A percentile compares a stretch with the other conserved stretches of the same genome.
phyloP scores from a whole-genome alignment of 352 stramenopile species.

The Pythium diclinum region DNA sequence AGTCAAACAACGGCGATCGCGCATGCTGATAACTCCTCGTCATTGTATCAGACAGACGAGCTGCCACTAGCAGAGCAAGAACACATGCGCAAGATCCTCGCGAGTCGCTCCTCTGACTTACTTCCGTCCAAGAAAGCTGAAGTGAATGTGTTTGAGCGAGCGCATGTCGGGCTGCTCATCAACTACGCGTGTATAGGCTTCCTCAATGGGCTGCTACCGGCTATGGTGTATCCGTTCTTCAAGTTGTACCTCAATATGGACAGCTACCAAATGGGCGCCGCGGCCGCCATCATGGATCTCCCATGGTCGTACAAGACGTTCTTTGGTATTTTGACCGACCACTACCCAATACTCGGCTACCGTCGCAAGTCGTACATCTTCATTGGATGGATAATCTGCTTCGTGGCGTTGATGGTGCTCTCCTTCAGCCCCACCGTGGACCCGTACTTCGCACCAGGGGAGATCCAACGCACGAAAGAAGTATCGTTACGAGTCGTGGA shows the following conservation, averaged over 20 bases:
- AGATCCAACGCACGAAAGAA: slow-evolving; percentile 59
- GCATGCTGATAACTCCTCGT: slow-evolving; percentile 2
- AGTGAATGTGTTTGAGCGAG: slow-evolving; percentile 37
- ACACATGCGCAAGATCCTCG: slow-evolving; percentile 37
- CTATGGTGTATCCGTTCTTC: slow-evolving; percentile 72
- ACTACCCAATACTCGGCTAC: slow-evolving; percentile 58
- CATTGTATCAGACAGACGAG: slow-evolving; percentile 4
- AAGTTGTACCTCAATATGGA: slow-evolving; percentile 80
- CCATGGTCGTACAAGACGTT: slow-evolving; percentile 81
- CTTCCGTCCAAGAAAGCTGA: slow-evolving; percentile 38
- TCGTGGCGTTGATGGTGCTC: slow-evolving; percentile 46
- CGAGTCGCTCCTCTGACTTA: slow-evolving; percentile 37
- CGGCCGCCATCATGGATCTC: slow-evolving; percentile 51
- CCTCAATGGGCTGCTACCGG: slow-evolving; percentile 58
- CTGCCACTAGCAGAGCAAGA: slow-evolving; percentile 23
- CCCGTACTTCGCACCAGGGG: slow-evolving; percentile 48
- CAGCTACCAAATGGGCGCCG: slow-evolving; percentile 57
- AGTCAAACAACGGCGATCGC: neutral
- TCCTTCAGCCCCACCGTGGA: slow-evolving; percentile 46
- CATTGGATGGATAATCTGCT: slow-evolving; percentile 58
- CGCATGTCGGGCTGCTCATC: slow-evolving; percentile 55
- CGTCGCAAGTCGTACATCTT: slow-evolving; percentile 74
- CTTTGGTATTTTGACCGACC: slow-evolving; percentile 66
- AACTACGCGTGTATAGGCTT: slow-evolving; percentile 78
- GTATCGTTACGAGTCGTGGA: slow-evolving; percentile 38